Base-by-base conservation (phyloP, 164 flowering plant genomes). In the Umbilicus rupestris region DNA sequence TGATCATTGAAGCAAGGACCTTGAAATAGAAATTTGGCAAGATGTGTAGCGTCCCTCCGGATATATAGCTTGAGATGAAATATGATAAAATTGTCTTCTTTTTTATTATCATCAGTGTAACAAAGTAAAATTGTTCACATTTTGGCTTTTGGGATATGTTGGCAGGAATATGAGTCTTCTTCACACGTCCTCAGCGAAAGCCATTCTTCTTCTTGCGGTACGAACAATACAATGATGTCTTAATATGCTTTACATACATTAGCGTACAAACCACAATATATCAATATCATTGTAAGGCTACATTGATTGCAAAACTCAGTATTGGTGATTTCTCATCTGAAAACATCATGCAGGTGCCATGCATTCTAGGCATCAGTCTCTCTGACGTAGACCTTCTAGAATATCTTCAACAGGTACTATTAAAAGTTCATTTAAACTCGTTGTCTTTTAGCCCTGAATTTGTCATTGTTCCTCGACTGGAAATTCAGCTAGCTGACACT, bases 311-410 rank as follows among this genome's bases (percentile, higher is more conserved):
- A 19, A 49, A 15, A 46, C 15, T 46, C 68, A 22, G 57, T 49
- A 28, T 6, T 30, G n/a, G 37, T 60, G 14, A 5, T 58, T 68
- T 62, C 49, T 57, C 7, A 39, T 2, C 69, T 64, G 58, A 49
- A 52, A 7, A 47, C 30, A 24, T 28, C 28, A 28, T 83, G 77
- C 79, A 93, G 97, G 99, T 95, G 28, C 99, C 99, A 14, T 87
- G 97, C 77, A 85, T 95, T 64, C 71, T 95, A 74, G 99, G 97
- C 64, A 91, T 92, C 73, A 83, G 84, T 67, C 80, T 95, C 65
- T 80, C 92, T 39, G 97, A 91, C 58, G 69, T 72, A 5, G 97
- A 95, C 78, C 89, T 95, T 66, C 28, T 86, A 64, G 97, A 92
- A 73, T 95, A 81, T 76, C 85, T 95, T 68, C 94, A 90, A 66